Evolutionary conservation across 768 basidiomycete genomes (phyloP).

Genomic region (Amanita muscaria): DNA sequence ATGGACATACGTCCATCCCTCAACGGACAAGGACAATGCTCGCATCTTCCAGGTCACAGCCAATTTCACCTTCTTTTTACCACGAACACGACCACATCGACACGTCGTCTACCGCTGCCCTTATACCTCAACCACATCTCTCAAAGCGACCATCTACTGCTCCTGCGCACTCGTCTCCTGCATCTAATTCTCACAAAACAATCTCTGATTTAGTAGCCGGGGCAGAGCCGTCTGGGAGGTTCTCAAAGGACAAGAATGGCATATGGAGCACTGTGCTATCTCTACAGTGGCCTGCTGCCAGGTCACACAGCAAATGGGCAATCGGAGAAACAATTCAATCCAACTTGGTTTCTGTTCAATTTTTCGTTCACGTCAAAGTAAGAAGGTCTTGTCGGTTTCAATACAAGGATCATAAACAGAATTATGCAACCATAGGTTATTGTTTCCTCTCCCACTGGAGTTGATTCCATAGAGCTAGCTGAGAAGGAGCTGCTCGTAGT

Average conservation of each 20-base stretch:
- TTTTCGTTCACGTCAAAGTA: slow-evolving; percentile 66
- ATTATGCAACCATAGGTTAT: slow-evolving; percentile 26
- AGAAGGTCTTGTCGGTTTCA: slow-evolving; percentile 13
- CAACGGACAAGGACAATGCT: slow-evolving; percentile 23
- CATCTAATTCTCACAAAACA: slow-evolving; percentile 25
- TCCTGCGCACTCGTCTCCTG: slow-evolving; percentile 23
- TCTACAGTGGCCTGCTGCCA: slow-evolving; percentile 63
- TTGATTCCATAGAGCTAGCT: slow-evolving; percentile 61
- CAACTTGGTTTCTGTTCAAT: slow-evolving; percentile 54
- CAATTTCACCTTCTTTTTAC: neutral
- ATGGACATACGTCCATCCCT: slow-evolving; percentile 14
- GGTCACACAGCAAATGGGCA: slow-evolving; percentile 66
- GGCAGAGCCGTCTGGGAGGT: slow-evolving; percentile 50
- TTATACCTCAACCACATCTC: neutral
- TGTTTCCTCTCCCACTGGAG: slow-evolving; percentile 46
- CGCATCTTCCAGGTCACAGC: neutral
- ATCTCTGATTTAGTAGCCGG: slow-evolving; percentile 46
- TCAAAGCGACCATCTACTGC: slow-evolving; percentile 10
- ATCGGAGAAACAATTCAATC: slow-evolving; percentile 72
- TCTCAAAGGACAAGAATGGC: slow-evolving; percentile 47
- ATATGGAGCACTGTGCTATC: slow-evolving; percentile 58
- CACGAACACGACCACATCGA: neutral
- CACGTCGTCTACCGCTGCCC: neutral
- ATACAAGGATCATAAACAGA: slow-evolving; percentile 8
- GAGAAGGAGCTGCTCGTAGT: slow-evolving; percentile 59